These are phyloP conservation scores for Prunus kanzakura DNA, from an alignment of 306 rosid species.

Conservation along the genomic window DNA sequence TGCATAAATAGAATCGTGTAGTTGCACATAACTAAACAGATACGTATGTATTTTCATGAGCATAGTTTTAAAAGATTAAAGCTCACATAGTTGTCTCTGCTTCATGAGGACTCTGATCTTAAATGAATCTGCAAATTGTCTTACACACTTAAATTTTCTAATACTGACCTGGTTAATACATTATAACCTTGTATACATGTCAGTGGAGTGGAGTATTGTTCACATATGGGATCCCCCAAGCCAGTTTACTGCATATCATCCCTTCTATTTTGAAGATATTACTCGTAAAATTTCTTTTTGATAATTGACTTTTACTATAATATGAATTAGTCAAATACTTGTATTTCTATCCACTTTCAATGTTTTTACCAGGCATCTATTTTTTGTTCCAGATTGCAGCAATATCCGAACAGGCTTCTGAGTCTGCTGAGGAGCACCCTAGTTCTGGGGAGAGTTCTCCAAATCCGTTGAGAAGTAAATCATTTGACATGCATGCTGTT, in stretches of 20 bases:
- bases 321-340: not conserved
- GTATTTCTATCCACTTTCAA: not conserved
- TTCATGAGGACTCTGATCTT: not conserved
- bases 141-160: not conserved
- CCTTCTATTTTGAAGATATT: not conserved
- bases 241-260: not conserved
- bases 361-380: constrained; percentile 11
- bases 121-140: not conserved
- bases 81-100: not conserved
- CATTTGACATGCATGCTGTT: constrained; percentile 82
- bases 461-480: constrained; percentile 64
- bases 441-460: constrained; percentile 39
- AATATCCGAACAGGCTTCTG: constrained; percentile 92
- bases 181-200: too few relatives aligned
- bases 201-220: not conserved
- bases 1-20: not conserved
- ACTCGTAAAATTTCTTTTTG: not conserved
- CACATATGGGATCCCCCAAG: not conserved
- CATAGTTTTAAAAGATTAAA: not conserved
- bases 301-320: not conserved
- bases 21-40: not conserved
- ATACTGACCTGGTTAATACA: too few relatives aligned
- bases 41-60: not conserved
- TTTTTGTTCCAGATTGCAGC: constrained; percentile 74
- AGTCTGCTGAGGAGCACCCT: constrained; percentile 44